Evolutionary conservation across 345 rosid genomes (phyloP), one percentile per base, ranked within the genome.

Genomic region (Mangifera indica): DNA sequence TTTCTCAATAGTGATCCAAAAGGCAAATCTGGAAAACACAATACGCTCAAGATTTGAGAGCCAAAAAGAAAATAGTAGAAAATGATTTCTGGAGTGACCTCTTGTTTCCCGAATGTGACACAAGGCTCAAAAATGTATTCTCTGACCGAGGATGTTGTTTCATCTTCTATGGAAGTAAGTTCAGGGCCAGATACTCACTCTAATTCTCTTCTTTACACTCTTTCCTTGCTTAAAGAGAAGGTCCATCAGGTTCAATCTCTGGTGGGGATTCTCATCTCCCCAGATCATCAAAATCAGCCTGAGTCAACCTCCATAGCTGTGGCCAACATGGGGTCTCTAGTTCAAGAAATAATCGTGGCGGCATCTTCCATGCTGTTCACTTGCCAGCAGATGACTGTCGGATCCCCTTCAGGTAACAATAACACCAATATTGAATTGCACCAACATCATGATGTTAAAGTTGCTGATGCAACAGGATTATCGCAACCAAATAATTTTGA

Each of bases 341-440:
- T 91, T 76, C 92, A 89, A 79, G 93, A 89, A 53, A 83, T 91
- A 63, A 86, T 89, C 45, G 70, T 80, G 11, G 48, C 85, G 5
- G 86, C 98, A 4, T 86, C 98, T 64, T 85, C 98, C 1, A 82
- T 91, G 81, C 55, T 88, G 81, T 75, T 75, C 73, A 73, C 84
- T 42, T 89, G 89, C 83, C 97, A 93, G 60, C 96, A 89, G 61
- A 81, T 87, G 79, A 68, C 37, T 46, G 52, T 48, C 10, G 20
- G 24, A 10, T 26, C 68, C 34, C 21, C 70, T 42, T 37, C 76
- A 42, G 77, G 58, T 65, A 74, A 65, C 67, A 64, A 18, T 21
- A 67, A 17, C 66, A 24, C 63, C 10, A 9, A 44, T 37, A 37
- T 5, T 60, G 67, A 67, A 10, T 45, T 44, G 15, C 66, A 34